These are phyloP conservation scores for Knoxia roxburghii DNA, from an alignment of 257 asterid species.

Conservation along the genomic window DNA sequence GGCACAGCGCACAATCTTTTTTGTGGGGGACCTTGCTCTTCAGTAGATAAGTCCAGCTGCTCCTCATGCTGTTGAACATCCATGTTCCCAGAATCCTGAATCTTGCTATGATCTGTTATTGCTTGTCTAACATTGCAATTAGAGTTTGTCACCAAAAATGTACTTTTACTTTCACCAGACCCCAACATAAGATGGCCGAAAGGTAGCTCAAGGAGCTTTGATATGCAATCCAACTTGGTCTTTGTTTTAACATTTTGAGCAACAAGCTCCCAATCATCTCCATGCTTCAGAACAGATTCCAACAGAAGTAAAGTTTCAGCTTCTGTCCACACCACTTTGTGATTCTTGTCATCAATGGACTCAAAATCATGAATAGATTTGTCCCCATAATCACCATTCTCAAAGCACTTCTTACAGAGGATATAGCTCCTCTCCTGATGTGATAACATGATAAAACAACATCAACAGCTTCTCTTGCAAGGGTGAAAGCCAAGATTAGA, in stretches of 20 bases:
- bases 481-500: constrained; percentile 8
- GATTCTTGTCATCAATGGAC: constrained; percentile 36
- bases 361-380: constrained; percentile 60
- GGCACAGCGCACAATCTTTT: constrained; percentile 53
- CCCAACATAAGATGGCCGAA: constrained; percentile 85
- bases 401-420: constrained; percentile 77
- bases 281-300: constrained; percentile 85
- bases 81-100: constrained; percentile 29
- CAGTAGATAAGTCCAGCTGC: constrained; percentile 40
- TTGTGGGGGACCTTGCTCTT: constrained; percentile 45
- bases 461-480: constrained; percentile 7
- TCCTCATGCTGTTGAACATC: constrained; percentile 37
- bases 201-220: constrained; percentile 83
- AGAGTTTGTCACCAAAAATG: constrained; percentile 34
- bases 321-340: constrained; percentile 68
- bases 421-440: constrained; percentile 51
- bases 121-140: constrained; percentile 31
- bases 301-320: constrained; percentile 76
- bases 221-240: constrained; percentile 82
- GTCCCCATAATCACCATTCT: constrained; percentile 46
- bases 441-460: constrained; percentile 15
- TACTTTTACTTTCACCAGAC: constrained; percentile 38
- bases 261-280: constrained; percentile 95
- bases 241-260: constrained; percentile 66
- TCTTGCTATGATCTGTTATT: constrained; percentile 27